A percentile compares a stretch with the other conserved stretches of the same genome.
Conservation (phyloP, 257 asterid genomes). For the Handroanthus guayacan region DNA sequence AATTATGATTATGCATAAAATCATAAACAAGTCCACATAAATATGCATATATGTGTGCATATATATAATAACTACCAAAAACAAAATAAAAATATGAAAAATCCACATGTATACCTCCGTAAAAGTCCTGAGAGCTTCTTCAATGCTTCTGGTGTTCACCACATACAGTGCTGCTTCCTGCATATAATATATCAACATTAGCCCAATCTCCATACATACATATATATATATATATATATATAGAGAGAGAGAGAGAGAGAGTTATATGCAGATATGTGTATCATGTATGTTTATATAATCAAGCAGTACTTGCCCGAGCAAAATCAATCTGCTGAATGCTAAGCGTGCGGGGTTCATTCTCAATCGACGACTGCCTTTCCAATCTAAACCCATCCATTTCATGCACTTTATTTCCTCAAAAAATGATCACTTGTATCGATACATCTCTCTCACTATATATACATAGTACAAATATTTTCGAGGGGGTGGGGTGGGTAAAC, state of each 20-base stretch:
- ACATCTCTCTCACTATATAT: neutral
- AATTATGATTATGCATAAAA: too few relatives aligned
- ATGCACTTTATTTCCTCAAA: neutral
- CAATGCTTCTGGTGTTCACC: constrained; percentile 51
- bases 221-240: neutral
- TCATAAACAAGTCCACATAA: too few relatives aligned
- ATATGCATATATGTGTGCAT: too few relatives aligned
- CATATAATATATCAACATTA: neutral
- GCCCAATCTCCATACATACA: neutral
- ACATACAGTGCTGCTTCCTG: constrained; percentile 63
- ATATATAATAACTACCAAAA: neutral
- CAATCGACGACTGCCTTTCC: constrained; percentile 51
- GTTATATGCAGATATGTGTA: neutral
- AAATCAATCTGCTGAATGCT: constrained; percentile 40
- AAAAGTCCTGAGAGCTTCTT: constrained; percentile 65
- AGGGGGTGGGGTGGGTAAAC: neutral
- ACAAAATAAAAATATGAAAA: neutral
- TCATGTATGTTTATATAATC: too few relatives aligned
- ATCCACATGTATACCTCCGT: constrained; percentile 42
- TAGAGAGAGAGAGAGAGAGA: constrained; percentile 24
- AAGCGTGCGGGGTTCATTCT: constrained; percentile 54
- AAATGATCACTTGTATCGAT: neutral
- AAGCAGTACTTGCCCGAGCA: constrained; percentile 40
- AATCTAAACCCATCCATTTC: constrained; percentile 18
- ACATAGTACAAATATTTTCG: neutral